Evolutionary conservation across 352 stramenopile species (phyloP).

Genomic region (Pseudoperonospora humuli): DNA sequence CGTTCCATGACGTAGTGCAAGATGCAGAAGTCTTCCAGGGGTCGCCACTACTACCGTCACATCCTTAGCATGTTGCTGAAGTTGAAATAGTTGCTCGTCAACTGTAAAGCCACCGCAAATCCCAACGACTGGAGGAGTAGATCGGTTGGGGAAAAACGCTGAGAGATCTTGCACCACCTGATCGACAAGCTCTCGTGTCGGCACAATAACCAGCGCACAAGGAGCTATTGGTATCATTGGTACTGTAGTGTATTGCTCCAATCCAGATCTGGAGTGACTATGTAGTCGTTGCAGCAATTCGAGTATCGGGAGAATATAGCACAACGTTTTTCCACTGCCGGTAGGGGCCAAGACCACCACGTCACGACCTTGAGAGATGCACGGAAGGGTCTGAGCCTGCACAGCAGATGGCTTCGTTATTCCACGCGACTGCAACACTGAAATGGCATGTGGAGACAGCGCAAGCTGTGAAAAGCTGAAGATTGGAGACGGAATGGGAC

Average conservation of each 20-base stretch:
- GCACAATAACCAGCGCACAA: slow-evolving; percentile 87
- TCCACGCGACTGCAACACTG: slow-evolving; percentile 24
- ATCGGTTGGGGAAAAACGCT: slow-evolving; percentile 19
- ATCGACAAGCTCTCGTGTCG: slow-evolving; percentile 93
- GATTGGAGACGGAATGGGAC: slow-evolving; percentile 21
- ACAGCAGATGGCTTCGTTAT: slow-evolving; percentile 91
- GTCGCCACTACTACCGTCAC: slow-evolving; percentile 38
- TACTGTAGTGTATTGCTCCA: slow-evolving; percentile 40
- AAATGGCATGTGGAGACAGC: slow-evolving; percentile 20
- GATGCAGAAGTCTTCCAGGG: slow-evolving; percentile 48
- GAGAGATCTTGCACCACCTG: slow-evolving; percentile 87
- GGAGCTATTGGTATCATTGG: slow-evolving; percentile 16
- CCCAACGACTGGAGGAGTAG: slow-evolving; percentile 21
- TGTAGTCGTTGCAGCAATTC: slow-evolving; percentile 27
- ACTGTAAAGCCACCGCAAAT: slow-evolving; percentile 40
- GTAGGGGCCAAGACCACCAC: slow-evolving; percentile 91
- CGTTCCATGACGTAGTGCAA: slow-evolving; percentile 21
- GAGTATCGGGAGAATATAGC: slow-evolving; percentile 92
- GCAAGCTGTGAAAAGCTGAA: slow-evolving; percentile 30
- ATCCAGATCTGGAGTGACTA: slow-evolving; percentile 32
- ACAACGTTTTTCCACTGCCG: slow-evolving; percentile 93
- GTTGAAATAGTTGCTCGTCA: slow-evolving; percentile 23
- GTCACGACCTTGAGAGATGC: slow-evolving; percentile 78
- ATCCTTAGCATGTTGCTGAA: slow-evolving; percentile 24
- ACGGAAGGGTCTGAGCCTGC: slow-evolving; percentile 93